phyloP scores from a whole-genome alignment of 2,329 filamentous ascomycete species.

The Alternaria ventricosa region DNA sequence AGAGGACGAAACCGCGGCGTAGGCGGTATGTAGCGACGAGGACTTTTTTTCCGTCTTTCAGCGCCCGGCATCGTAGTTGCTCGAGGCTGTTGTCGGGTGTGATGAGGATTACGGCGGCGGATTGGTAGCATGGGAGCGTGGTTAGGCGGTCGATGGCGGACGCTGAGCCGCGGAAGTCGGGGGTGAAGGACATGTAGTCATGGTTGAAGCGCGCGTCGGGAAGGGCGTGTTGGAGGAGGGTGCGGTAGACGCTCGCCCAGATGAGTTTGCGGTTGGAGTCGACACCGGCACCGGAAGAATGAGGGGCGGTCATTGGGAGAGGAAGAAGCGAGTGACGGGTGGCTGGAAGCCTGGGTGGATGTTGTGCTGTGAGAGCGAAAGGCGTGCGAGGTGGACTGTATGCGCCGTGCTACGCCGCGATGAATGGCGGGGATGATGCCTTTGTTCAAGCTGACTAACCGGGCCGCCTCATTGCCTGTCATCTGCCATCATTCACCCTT shows the following conservation, averaged over 20 bases:
- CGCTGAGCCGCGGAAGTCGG: constrained; percentile 51
- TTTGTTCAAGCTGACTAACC: background rate
- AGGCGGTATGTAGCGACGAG: constrained; percentile 53
- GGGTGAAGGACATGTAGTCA: constrained; percentile 53
- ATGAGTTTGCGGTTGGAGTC: constrained; percentile 19
- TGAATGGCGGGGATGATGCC: background rate
- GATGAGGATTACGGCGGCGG: constrained; percentile 47
- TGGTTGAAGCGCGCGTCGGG: constrained; percentile 55
- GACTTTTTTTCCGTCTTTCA: constrained; percentile 51
- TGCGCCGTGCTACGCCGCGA: background rate
- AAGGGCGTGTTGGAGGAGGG: constrained; percentile 48
- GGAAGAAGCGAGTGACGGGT: background rate
- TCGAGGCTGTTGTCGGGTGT: constrained; percentile 56
- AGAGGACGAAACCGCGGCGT: constrained; percentile 51
- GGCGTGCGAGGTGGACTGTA: background rate
- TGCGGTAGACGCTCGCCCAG: constrained; percentile 42
- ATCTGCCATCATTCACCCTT: no score
- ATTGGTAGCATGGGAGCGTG: constrained; percentile 42
- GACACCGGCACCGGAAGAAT: constrained; percentile 7
- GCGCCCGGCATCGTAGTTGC: constrained; percentile 46
- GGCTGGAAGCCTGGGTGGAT: background rate
- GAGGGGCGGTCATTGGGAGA: constrained; percentile 21
- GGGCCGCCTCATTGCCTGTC: background rate
- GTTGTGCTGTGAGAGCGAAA: background rate
- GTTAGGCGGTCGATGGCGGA: constrained; percentile 42